Percentiles rank a stretch among this genome's conserved stretches.
Evolutionary conservation across 1,284 basidiomycete genomes (phyloP).

Genomic region (Coniferiporia sulphurascens): DNA sequence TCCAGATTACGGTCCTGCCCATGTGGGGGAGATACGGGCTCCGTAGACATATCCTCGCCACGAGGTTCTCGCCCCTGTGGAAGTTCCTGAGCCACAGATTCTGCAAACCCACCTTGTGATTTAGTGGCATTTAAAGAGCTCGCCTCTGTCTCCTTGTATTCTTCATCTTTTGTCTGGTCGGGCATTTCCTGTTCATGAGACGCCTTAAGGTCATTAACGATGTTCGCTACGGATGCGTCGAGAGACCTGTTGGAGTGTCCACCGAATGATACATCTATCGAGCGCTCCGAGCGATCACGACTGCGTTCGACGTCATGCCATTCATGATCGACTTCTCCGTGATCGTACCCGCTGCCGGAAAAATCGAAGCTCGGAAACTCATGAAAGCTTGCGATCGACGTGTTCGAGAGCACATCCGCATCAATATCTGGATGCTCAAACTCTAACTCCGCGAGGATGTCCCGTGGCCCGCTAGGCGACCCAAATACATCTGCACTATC

Average conservation of each 20-base stretch:
- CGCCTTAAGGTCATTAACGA: conserved; percentile 2
- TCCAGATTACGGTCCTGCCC: background rate
- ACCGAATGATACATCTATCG: conserved; percentile 2
- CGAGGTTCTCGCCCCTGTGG: background rate
- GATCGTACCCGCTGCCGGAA: background rate
- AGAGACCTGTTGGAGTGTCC: conserved; percentile 5
- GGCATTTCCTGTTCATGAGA: background rate
- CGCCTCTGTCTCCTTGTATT: background rate
- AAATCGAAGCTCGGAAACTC: conserved; percentile 7
- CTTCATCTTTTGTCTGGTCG: background rate
- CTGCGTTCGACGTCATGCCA: background rate
- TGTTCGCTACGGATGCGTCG: conserved; percentile 4
- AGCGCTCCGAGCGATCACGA: background rate
- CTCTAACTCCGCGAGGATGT: conserved; percentile 2
- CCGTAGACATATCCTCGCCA: background rate
- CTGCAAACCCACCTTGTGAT: background rate
- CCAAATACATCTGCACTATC: conserved; percentile 14
- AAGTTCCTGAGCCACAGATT: background rate
- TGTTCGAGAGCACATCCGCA: conserved; percentile 11
- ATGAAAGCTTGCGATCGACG: conserved; percentile 18
- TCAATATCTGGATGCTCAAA: conserved; percentile 11
- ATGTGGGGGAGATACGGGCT: background rate
- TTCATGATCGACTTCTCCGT: background rate
- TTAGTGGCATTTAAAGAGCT: background rate
- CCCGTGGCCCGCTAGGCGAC: background rate